Conservation (phyloP, 225 moss, liverwort and hornwort species). For the Physcomitrium patens region DNA sequence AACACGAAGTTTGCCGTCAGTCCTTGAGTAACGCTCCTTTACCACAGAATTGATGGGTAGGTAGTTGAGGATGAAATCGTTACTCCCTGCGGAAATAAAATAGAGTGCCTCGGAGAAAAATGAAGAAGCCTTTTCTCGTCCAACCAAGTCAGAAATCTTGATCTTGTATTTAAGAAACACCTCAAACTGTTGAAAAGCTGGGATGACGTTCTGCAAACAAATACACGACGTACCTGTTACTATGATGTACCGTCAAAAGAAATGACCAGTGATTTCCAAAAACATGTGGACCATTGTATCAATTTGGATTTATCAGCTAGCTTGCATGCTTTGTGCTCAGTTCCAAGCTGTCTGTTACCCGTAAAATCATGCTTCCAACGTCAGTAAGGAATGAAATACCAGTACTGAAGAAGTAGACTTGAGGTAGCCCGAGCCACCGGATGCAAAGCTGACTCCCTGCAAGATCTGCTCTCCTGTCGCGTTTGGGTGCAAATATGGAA, state of each 20-base stretch:
- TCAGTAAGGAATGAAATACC: neutral
- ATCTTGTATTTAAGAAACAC: conserved; percentile 41
- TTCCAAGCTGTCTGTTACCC: neutral
- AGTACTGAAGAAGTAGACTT: conserved; percentile 37
- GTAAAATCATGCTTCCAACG: neutral
- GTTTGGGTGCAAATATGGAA: conserved; percentile 59
- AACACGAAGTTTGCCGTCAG: conserved; percentile 25
- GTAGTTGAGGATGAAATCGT: conserved; percentile 48
- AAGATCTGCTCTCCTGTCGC: conserved; percentile 52
- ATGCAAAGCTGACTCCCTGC: conserved; percentile 62
- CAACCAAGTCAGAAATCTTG: conserved; percentile 42
- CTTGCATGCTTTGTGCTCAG: no score
- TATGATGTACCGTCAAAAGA: no score
- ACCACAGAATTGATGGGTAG: neutral
- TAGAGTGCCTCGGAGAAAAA: conserved; percentile 38
- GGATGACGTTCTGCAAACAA: conserved; percentile 45
- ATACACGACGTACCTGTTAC: neutral
- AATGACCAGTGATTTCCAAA: no score
- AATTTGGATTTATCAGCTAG: no score
- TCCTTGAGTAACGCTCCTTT: conserved; percentile 17
- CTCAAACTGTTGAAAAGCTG: conserved; percentile 39
- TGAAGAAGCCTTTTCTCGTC: conserved; percentile 23
- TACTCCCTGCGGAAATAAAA: conserved; percentile 35
- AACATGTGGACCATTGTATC: no score
- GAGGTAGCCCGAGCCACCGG: conserved; percentile 49